Evolutionary conservation across 2,329 filamentous ascomycete genomes (phyloP).

Genomic region (Aspergillus sp.): DNA sequence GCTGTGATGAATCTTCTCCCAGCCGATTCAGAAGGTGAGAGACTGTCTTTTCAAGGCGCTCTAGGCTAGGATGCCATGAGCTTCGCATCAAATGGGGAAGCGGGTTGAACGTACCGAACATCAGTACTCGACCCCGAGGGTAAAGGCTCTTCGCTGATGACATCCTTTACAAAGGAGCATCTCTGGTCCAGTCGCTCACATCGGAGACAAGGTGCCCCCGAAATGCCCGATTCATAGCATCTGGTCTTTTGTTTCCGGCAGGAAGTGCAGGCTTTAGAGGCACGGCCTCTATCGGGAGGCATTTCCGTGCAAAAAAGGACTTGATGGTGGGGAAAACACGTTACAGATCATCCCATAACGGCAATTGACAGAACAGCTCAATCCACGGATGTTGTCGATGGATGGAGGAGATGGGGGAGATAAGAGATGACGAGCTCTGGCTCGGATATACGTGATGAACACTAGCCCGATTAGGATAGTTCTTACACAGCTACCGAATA

Average conservation of each 20-base stretch:
- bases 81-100: background rate
- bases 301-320: background rate
- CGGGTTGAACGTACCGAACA: background rate
- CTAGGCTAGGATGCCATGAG: background rate
- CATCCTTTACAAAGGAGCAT: constrained; percentile 1
- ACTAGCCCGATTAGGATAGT: no score
- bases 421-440: no score
- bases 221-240: constrained; percentile 2
- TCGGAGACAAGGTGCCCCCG: constrained; percentile 2
- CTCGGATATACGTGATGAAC: no score
- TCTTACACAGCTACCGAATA: no score
- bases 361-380: no score
- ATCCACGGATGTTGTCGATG: no score
- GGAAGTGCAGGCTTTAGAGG: constrained; percentile 6
- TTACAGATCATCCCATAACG: no score
- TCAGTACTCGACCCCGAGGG: background rate
- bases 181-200: constrained; percentile 4
- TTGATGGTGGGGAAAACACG: background rate
- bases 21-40: constrained; percentile 3
- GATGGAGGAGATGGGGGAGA: no score
- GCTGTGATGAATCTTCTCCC: constrained; percentile 1
- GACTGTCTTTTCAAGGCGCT: constrained; percentile 4
- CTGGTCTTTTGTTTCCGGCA: constrained; percentile 9
- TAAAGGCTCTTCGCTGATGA: background rate
- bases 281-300: constrained; percentile 8